These are phyloP conservation scores for Globisporangium cederbergense DNA, from an alignment of 352 stramenopile genomes.

Conservation along the genomic window DNA sequence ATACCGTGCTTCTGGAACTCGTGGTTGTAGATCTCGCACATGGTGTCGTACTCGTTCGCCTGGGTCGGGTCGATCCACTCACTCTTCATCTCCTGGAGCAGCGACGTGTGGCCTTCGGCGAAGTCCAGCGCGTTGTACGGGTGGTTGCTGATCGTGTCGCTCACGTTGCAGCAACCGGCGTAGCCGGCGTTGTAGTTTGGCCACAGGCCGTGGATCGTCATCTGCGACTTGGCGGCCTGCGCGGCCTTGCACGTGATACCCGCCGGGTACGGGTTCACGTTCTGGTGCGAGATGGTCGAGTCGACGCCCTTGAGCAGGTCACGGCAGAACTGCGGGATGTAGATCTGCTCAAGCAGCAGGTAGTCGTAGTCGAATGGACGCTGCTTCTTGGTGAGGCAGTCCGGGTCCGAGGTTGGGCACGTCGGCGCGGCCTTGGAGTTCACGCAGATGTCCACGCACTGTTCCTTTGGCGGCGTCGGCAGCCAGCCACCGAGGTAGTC, in stretches of 20 bases:
- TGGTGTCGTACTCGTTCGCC: constrained; percentile 48
- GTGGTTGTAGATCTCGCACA: constrained; percentile 85
- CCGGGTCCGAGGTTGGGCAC: constrained; percentile 48
- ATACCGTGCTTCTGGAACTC: constrained; percentile 87
- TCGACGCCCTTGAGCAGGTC: constrained; percentile 70
- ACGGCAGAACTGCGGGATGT: constrained; percentile 77
- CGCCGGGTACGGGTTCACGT: constrained; percentile 61
- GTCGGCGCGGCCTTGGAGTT: constrained; percentile 52
- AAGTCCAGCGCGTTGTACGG: constrained; percentile 53
- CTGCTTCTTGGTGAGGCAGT: constrained; percentile 62
- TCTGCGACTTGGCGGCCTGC: constrained; percentile 35
- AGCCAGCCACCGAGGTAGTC: constrained; percentile 69
- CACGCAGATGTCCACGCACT: constrained; percentile 78
- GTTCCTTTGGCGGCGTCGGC: constrained; percentile 33
- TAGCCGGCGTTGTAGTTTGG: constrained; percentile 78
- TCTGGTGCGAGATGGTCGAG: constrained; percentile 78
- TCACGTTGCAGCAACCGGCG: constrained; percentile 68
- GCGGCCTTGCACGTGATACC: constrained; percentile 42
- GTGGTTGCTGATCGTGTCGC: constrained; percentile 46
- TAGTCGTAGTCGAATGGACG: constrained; percentile 74
- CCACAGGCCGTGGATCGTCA: constrained; percentile 79
- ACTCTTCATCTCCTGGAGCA: constrained; percentile 52
- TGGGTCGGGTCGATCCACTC: constrained; percentile 71
- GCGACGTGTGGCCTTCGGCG: constrained; percentile 31
- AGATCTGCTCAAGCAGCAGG: constrained; percentile 75